Percentiles rank a stretch among this genome's conserved stretches.
Conservation (phyloP, 2,329 filamentous ascomycete species). For the Fusarium staphyleae region DNA sequence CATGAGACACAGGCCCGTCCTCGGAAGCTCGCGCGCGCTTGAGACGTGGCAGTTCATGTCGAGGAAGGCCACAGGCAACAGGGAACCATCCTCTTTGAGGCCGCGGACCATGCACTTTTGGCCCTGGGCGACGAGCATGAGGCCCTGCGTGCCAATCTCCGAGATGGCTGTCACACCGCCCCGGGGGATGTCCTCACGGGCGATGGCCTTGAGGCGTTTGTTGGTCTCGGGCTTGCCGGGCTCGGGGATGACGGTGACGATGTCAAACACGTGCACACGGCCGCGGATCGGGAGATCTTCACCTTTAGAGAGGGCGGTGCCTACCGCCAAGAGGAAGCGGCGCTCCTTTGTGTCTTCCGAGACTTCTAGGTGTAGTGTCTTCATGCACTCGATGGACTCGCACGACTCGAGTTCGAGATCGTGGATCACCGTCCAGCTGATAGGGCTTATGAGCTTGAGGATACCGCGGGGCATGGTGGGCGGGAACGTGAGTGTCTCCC, state of each 20-base stretch:
- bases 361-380: constrained; percentile 84
- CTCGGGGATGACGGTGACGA: constrained; percentile 90
- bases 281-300: constrained; percentile 90
- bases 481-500: constrained; percentile 68
- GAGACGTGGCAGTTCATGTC: constrained; percentile 96
- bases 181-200: constrained; percentile 88
- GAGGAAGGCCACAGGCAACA: constrained; percentile 94
- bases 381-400: constrained; percentile 82
- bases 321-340: constrained; percentile 81
- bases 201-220: constrained; percentile 82
- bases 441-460: constrained; percentile 80
- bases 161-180: constrained; percentile 89
- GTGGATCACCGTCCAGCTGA: constrained; percentile 81
- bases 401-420: constrained; percentile 73
- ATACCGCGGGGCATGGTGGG: constrained; percentile 76
- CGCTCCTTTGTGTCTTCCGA: constrained; percentile 91
- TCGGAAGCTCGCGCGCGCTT: constrained; percentile 80
- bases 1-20: constrained; percentile 85
- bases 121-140: constrained; percentile 88
- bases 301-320: constrained; percentile 84
- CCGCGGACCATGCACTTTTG: constrained; percentile 98
- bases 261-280: constrained; percentile 87
- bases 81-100: constrained; percentile 90
- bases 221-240: constrained; percentile 86
- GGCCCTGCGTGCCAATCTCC: constrained; percentile 84